Percentiles rank a stretch among this genome's conserved stretches.
These are phyloP conservation scores for Naganishia vaughanmartiniae DNA, from an alignment of 768 basidiomycete species.

Conservation along the genomic window DNA sequence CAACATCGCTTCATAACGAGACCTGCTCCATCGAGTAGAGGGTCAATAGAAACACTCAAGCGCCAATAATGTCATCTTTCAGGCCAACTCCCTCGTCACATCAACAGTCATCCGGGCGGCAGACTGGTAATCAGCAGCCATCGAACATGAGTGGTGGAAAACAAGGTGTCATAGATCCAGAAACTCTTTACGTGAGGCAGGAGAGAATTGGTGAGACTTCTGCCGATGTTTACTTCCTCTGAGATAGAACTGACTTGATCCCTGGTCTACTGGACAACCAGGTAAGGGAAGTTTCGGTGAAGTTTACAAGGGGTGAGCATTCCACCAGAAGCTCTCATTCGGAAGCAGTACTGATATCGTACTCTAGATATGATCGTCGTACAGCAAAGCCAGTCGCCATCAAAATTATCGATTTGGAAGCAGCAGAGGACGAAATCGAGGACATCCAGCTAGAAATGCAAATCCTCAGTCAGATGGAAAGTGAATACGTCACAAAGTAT, in stretches of 20 bases:
- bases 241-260: slow-evolving; percentile 57
- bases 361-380: slow-evolving; percentile 79
- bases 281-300: slow-evolving; percentile 94
- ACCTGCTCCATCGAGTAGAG: not conserved
- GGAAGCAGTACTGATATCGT: not conserved
- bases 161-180: slow-evolving; percentile 64
- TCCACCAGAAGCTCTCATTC: not conserved
- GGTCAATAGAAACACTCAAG: not conserved
- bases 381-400: slow-evolving; percentile 97
- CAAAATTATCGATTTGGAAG: slow-evolving; percentile 99
- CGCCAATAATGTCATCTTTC: not conserved
- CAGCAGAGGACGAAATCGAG: slow-evolving; percentile 98
- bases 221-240: slow-evolving; percentile 50
- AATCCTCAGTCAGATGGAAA: slow-evolving; percentile 93
- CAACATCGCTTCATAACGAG: not conserved
- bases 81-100: not conserved
- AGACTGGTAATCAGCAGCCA: not conserved
- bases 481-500: slow-evolving; percentile 91
- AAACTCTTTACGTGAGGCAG: slow-evolving; percentile 95
- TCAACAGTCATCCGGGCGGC: not conserved
- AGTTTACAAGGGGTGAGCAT: slow-evolving; percentile 90
- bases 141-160: not conserved
- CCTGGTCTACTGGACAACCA: not conserved
- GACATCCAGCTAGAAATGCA: slow-evolving; percentile 98
- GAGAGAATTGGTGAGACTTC: slow-evolving; percentile 72